Conservation (phyloP, 2,329 filamentous ascomycete species). For the Trichoderma simmonsii region DNA sequence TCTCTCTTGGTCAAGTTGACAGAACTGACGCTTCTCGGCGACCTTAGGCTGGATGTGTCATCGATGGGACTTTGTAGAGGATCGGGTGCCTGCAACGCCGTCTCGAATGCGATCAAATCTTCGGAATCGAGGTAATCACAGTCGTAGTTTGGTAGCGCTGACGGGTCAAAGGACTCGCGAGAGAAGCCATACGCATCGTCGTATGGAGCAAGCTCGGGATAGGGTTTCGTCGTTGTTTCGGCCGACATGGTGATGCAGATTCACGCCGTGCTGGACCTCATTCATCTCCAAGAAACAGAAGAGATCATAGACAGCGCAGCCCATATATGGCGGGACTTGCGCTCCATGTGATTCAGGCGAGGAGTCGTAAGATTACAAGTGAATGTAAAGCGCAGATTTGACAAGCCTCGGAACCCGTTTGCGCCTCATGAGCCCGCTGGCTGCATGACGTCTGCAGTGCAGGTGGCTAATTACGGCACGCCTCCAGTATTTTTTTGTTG, state of each 20-base stretch:
- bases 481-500: constrained; percentile 9
- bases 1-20: constrained; percentile 43
- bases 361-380: not conserved
- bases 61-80: constrained; percentile 62
- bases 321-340: not conserved
- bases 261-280: not conserved
- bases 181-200: constrained; percentile 52
- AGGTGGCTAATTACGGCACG: constrained; percentile 12
- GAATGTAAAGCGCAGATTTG: not conserved
- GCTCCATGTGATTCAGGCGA: not conserved
- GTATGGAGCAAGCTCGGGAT: constrained; percentile 17
- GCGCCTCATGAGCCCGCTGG: not conserved
- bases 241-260: not conserved
- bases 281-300: not conserved
- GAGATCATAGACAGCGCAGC: not conserved
- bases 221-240: constrained; percentile 2
- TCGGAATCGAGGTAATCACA: constrained; percentile 70
- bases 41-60: constrained; percentile 40
- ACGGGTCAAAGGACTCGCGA: constrained; percentile 63
- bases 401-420: not conserved
- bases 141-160: constrained; percentile 73
- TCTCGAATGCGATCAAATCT: constrained; percentile 75
- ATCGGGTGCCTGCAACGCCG: constrained; percentile 79
- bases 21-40: constrained; percentile 40
- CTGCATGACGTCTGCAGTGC: constrained; percentile 29